Base-by-base conservation (phyloP, 176 grass and related monocot species). In the barley (Hordeum vulgare) region DNA sequence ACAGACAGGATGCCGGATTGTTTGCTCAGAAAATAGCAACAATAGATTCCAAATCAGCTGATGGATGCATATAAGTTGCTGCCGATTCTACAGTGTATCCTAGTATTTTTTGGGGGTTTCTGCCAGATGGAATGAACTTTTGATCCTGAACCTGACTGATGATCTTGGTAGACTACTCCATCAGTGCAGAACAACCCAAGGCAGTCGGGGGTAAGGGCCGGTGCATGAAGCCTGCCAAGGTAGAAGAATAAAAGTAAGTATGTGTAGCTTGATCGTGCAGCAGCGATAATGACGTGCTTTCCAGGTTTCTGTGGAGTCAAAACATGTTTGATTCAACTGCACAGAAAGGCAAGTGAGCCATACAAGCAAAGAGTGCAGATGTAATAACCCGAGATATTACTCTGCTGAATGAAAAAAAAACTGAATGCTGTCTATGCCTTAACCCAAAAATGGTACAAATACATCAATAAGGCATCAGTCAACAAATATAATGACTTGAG, bases 191-290 rank as follows among this genome's bases (percentile, higher is more conserved):
- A 10, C 95, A 90, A 20, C 82, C 92, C 78, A 98, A 91, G 57
- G 95, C 92, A 11, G 90, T 92, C 77, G 88, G 67, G 8, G 95
- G 47, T 97, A 44, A 97, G 85, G 85, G 88, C 95, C 80, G 94
- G 92, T 78, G 95, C 95, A 85, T 97, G 95, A 47, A 93, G 82
- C 84, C 95, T 94, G 68, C 21, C 57, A 61, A 68, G 40, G 61
- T 7, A 62, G 73, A 65, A 80, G 4, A 17, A 71, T 15, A 8
- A 34, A 45, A 51, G 47, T 51, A 51, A 51, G 15, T 51, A 17
- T 18, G 47, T 51, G 47, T 18, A 51, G 47, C 47, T 51, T 51
- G 0, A 51, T 7, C 47, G 47, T 51, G 47, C 15, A 51, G 15
- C 15, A 0, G 47, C 47, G 47, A 51, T 51, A 6, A 51, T 0